Percentiles rank a stretch among this genome's conserved stretches.
These are phyloP conservation scores for Piromyces finnis DNA, from an alignment of 192 early-diverging fungal genomes.

Conservation along the genomic window DNA sequence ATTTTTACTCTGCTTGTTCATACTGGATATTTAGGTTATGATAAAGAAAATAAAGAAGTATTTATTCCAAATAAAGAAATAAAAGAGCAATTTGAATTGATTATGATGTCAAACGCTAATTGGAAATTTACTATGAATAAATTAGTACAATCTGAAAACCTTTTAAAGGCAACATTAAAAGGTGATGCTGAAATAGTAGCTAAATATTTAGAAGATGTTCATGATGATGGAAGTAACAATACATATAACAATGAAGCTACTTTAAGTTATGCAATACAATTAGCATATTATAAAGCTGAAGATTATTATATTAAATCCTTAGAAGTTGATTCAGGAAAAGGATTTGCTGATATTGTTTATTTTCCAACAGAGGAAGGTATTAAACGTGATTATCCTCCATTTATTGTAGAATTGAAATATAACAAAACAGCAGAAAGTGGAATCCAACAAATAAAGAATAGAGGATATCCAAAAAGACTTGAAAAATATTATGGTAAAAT, in stretches of 20 bases:
- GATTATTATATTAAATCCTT: too few species aligned
- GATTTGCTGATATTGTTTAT: too few species aligned
- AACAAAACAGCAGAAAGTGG: too few species aligned
- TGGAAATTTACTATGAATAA: not conserved
- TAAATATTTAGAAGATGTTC: not conserved
- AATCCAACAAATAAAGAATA: too few species aligned
- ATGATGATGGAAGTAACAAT: not conserved
- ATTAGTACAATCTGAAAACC: not conserved
- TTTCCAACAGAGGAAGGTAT: too few species aligned
- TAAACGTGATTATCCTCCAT: too few species aligned
- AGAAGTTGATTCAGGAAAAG: too few species aligned
- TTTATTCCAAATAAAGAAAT: not conserved
- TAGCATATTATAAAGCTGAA: not conserved
- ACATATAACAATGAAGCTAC: not conserved
- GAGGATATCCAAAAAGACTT: too few species aligned
- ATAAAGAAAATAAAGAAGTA: not conserved
- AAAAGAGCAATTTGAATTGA: not conserved
- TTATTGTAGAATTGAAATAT: too few species aligned
- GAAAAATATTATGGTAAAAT: too few species aligned
- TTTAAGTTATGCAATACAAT: not conserved
- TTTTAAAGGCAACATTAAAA: not conserved
- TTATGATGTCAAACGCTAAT: too few species aligned
- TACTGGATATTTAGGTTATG: not conserved
- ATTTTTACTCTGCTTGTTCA: not conserved
- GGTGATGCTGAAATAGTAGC: not conserved